A percentile compares a stretch with the other conserved stretches of the same genome.
Conservation (phyloP, 305 asterid genomes). For the Lippia alba region DNA sequence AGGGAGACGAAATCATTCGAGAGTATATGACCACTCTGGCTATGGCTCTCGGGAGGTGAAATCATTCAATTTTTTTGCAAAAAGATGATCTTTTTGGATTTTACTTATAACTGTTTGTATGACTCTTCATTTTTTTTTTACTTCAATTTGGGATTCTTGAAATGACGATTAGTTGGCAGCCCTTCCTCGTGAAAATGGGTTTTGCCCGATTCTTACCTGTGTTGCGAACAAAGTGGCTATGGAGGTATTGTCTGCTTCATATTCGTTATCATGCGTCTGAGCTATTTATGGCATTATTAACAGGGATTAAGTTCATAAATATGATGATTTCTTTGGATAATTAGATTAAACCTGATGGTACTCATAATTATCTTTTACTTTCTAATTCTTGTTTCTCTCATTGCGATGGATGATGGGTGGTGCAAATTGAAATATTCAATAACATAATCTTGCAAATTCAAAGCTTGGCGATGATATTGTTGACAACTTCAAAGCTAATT, state of each 20-base stretch:
- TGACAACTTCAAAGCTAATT: too few relatives aligned
- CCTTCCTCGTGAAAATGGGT: slow-evolving; percentile 52
- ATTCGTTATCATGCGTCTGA: too few relatives aligned
- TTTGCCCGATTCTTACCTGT: slow-evolving; percentile 52
- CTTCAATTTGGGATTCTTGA: not conserved
- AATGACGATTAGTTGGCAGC: slow-evolving; percentile 32
- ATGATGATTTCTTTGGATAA: too few relatives aligned
- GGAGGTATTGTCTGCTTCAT: slow-evolving; percentile 40
- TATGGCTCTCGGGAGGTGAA: slow-evolving; percentile 46
- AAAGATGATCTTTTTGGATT: not conserved
- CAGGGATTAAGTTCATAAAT: too few relatives aligned
- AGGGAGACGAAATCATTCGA: slow-evolving; percentile 44
- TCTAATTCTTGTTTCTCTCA: too few relatives aligned
- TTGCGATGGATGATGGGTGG: too few relatives aligned
- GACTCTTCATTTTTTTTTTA: not conserved
- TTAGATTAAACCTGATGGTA: too few relatives aligned
- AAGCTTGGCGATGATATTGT: too few relatives aligned
- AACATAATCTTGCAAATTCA: too few relatives aligned
- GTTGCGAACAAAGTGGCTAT: slow-evolving; percentile 41
- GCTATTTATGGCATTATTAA: too few relatives aligned
- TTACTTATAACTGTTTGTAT: not conserved
- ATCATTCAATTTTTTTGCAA: not conserved
- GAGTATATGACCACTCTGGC: slow-evolving; percentile 47
- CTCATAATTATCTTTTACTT: too few relatives aligned
- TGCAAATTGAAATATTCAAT: too few relatives aligned